phyloP scores from a whole-genome alignment of 2,329 filamentous ascomycete genomes.

The Geosmithia putterillii region DNA sequence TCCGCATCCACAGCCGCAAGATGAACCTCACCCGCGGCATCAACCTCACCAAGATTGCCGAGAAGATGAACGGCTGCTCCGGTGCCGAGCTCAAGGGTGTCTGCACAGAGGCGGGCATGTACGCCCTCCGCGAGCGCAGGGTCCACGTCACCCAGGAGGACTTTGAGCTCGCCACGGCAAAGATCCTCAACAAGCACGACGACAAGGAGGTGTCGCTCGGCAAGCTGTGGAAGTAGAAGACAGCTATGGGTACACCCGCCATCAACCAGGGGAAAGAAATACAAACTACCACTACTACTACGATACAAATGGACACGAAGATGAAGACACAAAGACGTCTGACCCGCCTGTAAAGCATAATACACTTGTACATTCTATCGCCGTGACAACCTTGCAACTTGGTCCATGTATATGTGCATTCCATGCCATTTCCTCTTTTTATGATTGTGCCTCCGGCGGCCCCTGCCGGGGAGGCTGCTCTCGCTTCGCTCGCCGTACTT shows the following conservation, averaged over 20 bases:
- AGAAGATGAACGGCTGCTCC: constrained; percentile 99
- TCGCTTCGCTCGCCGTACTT: too few species aligned
- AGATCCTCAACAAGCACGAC: constrained; percentile 99
- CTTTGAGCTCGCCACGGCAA: constrained; percentile 95
- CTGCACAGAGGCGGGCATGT: constrained; percentile 98
- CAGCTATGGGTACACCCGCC: too few species aligned
- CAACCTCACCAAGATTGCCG: constrained; percentile 94
- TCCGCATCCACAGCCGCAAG: constrained; percentile 92
- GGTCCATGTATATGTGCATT: too few species aligned
- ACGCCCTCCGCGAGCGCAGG: constrained; percentile 83
- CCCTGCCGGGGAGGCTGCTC: too few species aligned
- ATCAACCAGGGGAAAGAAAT: background rate
- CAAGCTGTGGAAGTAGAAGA: constrained; percentile 54
- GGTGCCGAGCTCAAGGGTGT: constrained; percentile 97
- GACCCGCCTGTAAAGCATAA: too few species aligned
- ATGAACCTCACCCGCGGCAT: constrained; percentile 98
- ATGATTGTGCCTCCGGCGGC: too few species aligned
- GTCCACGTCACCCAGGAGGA: constrained; percentile 99
- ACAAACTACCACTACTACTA: background rate
- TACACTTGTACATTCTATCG: too few species aligned
- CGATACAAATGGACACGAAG: background rate
- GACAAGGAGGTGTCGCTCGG: constrained; percentile 90
- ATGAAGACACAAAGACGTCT: too few species aligned
- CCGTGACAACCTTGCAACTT: too few species aligned
- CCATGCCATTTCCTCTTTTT: too few species aligned